Evolutionary conservation across 305 asterid species (phyloP), one percentile per base, ranked within the genome.

Genomic region (Petunia hybrid): DNA sequence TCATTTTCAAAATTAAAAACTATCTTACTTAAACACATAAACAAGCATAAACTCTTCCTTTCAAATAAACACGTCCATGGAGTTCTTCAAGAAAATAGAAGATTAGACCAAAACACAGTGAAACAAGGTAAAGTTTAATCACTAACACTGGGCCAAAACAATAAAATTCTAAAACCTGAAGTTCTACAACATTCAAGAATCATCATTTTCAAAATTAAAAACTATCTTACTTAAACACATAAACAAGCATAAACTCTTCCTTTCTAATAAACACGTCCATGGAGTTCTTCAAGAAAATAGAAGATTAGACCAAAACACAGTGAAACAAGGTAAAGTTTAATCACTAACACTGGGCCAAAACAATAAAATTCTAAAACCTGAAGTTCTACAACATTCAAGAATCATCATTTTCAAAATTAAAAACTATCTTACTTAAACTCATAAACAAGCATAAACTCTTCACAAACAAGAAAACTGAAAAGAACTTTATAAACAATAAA

Each of bases 71-170:
- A 48, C 31, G 14, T 46, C 77, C 12, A 10, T 70, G 45, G 8
- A 45, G n/a, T 8, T 46, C 4, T 45, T 46, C 77, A 71, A 46
- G 77, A 46, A 70, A 70, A 13, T 31, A 71, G 77, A 48, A 70
- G 42, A 70, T 71, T 38, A 46, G 31, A 46, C 43, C 10, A 1
- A 13, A 31, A 71, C 45, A 31, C 61, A 71, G 61, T 3, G 43
- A 41, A 67, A 71, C 10, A 71, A 10, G 43, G 61, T 31, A 56
- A 55, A 45, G 9, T 60, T 0, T 71, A 12, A 1, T 3, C 45
- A 71, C 59, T 12, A 71, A 46, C 4, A 71, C 31, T 35, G 46
- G 43, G 46, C 31, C 61, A 71, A 71, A 71, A 60, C 60, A 46
- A 4, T 35, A 42, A 45, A 60, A 31, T n/a, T n/a, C 45, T 71